Base-by-base conservation (phyloP, 352 stramenopile genomes). In the Globisporangium abappressorium region DNA sequence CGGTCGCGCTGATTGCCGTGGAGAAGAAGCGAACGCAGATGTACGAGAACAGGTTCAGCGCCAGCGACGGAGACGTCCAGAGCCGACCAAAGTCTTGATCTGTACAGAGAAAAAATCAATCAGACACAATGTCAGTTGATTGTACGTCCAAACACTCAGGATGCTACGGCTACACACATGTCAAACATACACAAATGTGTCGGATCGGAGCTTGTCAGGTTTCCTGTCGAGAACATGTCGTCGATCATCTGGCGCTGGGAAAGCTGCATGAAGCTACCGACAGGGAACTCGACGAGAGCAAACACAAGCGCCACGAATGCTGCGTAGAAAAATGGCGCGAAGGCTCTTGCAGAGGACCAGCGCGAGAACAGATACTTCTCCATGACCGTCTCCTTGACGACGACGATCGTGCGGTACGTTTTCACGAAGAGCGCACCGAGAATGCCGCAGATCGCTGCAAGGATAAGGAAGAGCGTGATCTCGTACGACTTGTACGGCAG, bases 371-470 rank as follows among this genome's bases (percentile, higher is more conserved):
- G 26, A 26, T 77, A 51, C 4, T 66, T 62, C 34, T 81, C 73
- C 51, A 90, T 72, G 28, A 89, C 62, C 0, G 38, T 64, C 33
- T 68, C 73, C 62, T 91, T 87, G 51, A 84, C 22, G 20, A 72
- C 55, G 5, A 84, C 71, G 57, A 94, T 68, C 24, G 77, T 66
- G 14, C 83, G 81, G 64, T 90, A 91, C 8, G 78, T 75, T 2
- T 79, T 73, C 18, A 96, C 89, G 70, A 98, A 95, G 4, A 91
- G 51, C 46, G 84, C 89, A 4, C 85, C 90, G 4, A 97, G 74
- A 7, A 97, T 55, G 18, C 93, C 93, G 55, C 91, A 97, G 33
- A 96, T 62, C 1, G 88, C 75, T 1, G 88, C 89, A 3, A 98
- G 79, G 26, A 94, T 36, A 15, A 94, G 60, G 65, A 97, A 97